Base-by-base conservation (phyloP, 768 basidiomycete species). In the Sporobolomyces phaffii region DNA sequence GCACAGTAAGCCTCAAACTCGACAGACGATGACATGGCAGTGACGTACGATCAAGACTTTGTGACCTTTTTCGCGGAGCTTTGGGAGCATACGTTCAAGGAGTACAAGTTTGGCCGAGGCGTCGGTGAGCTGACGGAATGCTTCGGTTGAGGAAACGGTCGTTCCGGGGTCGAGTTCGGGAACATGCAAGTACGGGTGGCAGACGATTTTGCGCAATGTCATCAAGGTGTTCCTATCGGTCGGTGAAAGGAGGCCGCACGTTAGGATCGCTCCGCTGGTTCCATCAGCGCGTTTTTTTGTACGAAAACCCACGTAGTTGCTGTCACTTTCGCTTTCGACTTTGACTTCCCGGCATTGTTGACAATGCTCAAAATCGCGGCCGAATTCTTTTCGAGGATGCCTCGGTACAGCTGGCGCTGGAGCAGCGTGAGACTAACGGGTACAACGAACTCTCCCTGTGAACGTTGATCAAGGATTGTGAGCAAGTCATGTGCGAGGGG, bases 141-240 rank as follows among this genome's bases (percentile, higher is more conserved):
- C 50, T 20, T 72, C 52, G 20, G 38, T 45, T 2, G 47, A 20
- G 7, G 67, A n/a, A 15, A 56, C 54, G 2, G 68, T 31, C 14
- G 31, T 43, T 3, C 41, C 52, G 1, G 74, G 73, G 49, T 75
- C 73, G 38, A 75, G 54, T 20, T 72, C 75, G 11, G 57, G 40
- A 4, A 60, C 43, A 29, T 72, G 62, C 62, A 77, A 68, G 68
- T 77, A 77, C 0, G 76, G 76, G 77, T 99, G 96, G 75, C 96
- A 91, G 77, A 92, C 94, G 2, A 90, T 88, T 82, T 99, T 99
- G 61, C 94, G 88, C 4, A 97, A 82, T 75, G 97, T 93, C 94
- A 99, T 98, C 53, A 97, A 85, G 13, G 86, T 83, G 75, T 98
- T 99, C 51, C 72, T 70, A 52, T n/a, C n/a, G n/a, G n/a, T n/a